These are phyloP conservation scores for Auricularia sp. DNA, from an alignment of 768 basidiomycete species.

Conservation along the genomic window DNA sequence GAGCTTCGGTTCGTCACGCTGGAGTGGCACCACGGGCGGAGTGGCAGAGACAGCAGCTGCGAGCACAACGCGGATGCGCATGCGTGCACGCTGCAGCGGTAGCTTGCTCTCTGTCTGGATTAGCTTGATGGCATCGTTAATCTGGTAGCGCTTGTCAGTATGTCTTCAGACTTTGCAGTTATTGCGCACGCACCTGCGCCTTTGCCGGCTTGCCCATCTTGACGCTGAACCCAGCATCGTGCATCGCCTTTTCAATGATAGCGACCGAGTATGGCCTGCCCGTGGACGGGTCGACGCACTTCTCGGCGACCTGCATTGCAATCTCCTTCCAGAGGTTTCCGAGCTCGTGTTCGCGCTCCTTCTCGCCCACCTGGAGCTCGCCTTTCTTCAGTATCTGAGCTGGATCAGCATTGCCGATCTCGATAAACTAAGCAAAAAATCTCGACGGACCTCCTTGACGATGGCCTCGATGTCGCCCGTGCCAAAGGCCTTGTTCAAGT, in stretches of 20 bases:
- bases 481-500: slow-evolving; percentile 87
- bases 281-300: slow-evolving; percentile 88
- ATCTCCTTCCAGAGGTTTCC: slow-evolving; percentile 77
- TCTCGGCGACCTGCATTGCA: slow-evolving; percentile 87
- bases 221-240: slow-evolving; percentile 87
- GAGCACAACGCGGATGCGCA: slow-evolving; percentile 80
- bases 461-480: slow-evolving; percentile 60
- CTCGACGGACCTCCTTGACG: slow-evolving; percentile 60
- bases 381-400: slow-evolving; percentile 86
- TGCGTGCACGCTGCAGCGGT: slow-evolving; percentile 85
- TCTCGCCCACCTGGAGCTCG: slow-evolving; percentile 60
- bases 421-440: background rate
- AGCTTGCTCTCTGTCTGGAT: slow-evolving; percentile 77
- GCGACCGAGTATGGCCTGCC: slow-evolving; percentile 85
- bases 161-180: background rate
- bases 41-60: slow-evolving; percentile 28
- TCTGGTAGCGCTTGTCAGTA: slow-evolving; percentile 32
- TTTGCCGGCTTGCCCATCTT: slow-evolving; percentile 85
- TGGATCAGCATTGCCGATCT: background rate
- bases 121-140: slow-evolving; percentile 77
- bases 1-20: background rate
- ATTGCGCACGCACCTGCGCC: slow-evolving; percentile 54
- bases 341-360: slow-evolving; percentile 63
- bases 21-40: background rate
- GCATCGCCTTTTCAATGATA: slow-evolving; percentile 97